Evolutionary conservation across 192 early-diverging fungal species (phyloP).

Genomic region (Linderina pennispora): DNA sequence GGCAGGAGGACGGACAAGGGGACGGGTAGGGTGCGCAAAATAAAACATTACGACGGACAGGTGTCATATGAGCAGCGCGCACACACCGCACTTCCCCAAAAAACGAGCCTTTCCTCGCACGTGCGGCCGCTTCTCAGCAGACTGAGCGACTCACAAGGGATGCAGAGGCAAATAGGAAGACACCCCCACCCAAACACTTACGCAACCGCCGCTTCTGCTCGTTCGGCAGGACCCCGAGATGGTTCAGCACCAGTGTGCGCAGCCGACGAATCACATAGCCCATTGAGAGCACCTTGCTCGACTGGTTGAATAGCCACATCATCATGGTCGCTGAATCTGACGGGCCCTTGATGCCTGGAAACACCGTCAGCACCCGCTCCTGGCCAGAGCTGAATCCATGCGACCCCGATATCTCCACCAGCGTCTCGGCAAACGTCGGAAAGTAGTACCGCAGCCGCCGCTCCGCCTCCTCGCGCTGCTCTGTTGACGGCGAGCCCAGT

Average conservation of each 20-base stretch:
- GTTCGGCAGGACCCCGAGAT: conserved; percentile 29
- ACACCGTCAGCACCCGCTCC: conserved; percentile 40
- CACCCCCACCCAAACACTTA: conserved; percentile 25
- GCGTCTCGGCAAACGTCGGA: conserved; percentile 72
- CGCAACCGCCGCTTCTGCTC: conserved; percentile 34
- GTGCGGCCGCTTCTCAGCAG: no score
- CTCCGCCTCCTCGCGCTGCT: conserved; percentile 62
- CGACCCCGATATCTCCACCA: conserved; percentile 28
- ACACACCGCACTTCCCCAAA: no score
- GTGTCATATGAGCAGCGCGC: no score
- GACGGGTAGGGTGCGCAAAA: no score
- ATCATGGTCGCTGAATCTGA: conserved; percentile 38
- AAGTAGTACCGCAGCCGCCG: conserved; percentile 68
- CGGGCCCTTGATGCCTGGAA: conserved; percentile 43
- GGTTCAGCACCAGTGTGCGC: conserved; percentile 41
- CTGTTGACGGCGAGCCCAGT: conserved; percentile 52
- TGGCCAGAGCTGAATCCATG: conserved; percentile 28
- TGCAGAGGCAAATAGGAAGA: background rate
- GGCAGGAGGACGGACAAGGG: no score
- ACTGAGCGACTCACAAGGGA: no score
- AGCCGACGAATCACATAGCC: conserved; percentile 37
- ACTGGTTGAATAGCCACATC: conserved; percentile 44
- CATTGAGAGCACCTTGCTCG: conserved; percentile 34
- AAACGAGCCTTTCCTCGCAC: no score
- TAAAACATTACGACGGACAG: no score